phyloP scores from a whole-genome alignment of 1,284 basidiomycete genomes.

The Leccinum fallax region DNA sequence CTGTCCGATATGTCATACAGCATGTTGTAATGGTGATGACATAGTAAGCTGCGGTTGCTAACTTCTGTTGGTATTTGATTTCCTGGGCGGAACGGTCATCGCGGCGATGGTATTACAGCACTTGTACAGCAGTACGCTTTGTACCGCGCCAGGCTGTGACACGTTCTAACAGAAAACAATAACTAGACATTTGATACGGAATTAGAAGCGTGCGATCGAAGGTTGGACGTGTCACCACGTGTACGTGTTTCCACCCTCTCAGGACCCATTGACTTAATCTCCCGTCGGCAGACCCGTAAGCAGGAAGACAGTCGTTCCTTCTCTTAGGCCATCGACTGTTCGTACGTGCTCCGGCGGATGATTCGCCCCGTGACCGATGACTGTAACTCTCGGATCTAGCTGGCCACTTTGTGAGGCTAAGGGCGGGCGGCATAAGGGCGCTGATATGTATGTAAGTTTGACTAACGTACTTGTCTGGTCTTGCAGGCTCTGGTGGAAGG shows the following conservation, averaged over 20 bases:
- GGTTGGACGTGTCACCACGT: not conserved
- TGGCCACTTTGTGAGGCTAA: too few species aligned
- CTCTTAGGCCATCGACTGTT: too few species aligned
- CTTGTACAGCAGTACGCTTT: not conserved
- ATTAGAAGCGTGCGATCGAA: not conserved
- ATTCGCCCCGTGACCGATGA: too few species aligned
- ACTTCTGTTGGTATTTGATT: not conserved
- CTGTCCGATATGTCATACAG: not conserved
- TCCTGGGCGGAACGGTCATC: not conserved
- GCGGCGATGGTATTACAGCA: not conserved
- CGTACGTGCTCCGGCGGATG: too few species aligned
- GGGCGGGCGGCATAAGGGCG: too few species aligned
- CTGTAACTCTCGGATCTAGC: too few species aligned
- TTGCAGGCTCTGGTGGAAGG: not conserved
- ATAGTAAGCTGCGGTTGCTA: not conserved
- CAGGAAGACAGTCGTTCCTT: too few species aligned
- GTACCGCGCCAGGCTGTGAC: not conserved
- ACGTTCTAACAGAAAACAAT: not conserved
- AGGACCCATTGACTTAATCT: too few species aligned
- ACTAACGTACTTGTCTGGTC: not conserved
- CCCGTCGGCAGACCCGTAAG: too few species aligned
- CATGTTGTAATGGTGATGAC: not conserved
- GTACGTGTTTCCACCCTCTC: too few species aligned
- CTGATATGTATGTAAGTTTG: not conserved
- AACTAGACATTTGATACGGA: not conserved